phyloP scores from a whole-genome alignment of 805 yeast genomes.

The Lipomyces sp. region DNA sequence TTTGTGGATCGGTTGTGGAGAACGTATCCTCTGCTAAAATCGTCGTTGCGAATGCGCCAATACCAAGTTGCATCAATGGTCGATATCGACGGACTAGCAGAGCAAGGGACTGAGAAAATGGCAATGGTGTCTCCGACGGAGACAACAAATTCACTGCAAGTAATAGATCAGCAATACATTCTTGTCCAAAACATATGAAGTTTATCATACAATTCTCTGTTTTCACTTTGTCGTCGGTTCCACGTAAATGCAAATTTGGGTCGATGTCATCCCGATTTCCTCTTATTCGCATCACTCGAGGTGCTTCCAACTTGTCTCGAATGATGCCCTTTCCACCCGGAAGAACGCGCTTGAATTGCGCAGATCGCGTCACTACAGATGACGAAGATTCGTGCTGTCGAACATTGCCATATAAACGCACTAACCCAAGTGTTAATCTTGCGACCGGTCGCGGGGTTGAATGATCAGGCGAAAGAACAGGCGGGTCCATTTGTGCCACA shows the following conservation, averaged over 20 bases:
- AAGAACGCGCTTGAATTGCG: neutral
- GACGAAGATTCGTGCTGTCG: neutral
- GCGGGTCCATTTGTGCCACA: constrained; percentile 5
- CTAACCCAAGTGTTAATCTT: constrained; percentile 16
- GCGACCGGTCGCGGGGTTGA: constrained; percentile 15
- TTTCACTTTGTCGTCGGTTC: neutral
- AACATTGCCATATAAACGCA: constrained; percentile 10
- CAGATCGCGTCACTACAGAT: neutral
- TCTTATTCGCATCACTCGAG: neutral
- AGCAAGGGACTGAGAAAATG: constrained; percentile 7
- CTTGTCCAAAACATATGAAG: neutral
- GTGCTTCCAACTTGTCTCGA: neutral
- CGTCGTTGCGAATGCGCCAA: constrained; percentile 33
- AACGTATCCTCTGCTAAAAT: constrained; percentile 24
- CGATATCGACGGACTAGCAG: constrained; percentile 15
- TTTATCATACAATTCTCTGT: neutral
- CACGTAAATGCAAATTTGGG: neutral
- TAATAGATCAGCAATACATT: neutral
- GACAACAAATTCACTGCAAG: constrained; percentile 7
- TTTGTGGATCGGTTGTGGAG: constrained; percentile 7
- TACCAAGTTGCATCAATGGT: constrained; percentile 19
- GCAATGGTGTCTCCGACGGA: constrained; percentile 10
- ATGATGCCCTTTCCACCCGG: neutral
- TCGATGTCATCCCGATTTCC: neutral
- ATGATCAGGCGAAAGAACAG: constrained; percentile 5